phyloP scores from a whole-genome alignment of 371 early-diverging fungal species.

The Batkoa obscura region DNA sequence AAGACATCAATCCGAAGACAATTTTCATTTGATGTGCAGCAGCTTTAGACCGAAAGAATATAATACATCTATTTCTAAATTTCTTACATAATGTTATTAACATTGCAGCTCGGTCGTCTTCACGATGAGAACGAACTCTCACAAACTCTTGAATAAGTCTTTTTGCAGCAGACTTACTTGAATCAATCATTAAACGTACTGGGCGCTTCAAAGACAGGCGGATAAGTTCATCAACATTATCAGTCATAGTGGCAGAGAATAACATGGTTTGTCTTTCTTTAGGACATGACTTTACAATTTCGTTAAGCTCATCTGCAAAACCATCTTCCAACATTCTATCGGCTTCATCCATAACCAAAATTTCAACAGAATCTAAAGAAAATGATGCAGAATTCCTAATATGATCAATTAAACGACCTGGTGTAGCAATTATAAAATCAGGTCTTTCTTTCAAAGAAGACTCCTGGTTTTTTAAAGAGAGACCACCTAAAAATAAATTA shows the following conservation, averaged over 20 bases:
- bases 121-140: constrained; percentile 70
- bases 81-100: constrained; percentile 67
- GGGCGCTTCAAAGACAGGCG: constrained; percentile 82
- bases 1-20: constrained; percentile 74
- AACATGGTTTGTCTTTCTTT: constrained; percentile 91
- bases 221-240: constrained; percentile 89
- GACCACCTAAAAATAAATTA: constrained; percentile 49
- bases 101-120: constrained; percentile 70
- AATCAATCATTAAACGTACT: constrained; percentile 77
- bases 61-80: constrained; percentile 53
- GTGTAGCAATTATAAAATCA: constrained; percentile 98
- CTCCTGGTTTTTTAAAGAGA: constrained; percentile 80
- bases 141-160: constrained; percentile 88
- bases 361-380: constrained; percentile 77
- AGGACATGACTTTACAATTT: constrained; percentile 86
- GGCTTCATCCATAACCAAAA: constrained; percentile 99
- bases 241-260: constrained; percentile 99
- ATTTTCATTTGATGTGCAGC: constrained; percentile 95
- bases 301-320: constrained; percentile 91
- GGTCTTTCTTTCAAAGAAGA: constrained; percentile 75
- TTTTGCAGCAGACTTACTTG: constrained; percentile 49
- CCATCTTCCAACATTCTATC: constrained; percentile 99
- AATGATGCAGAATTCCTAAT: constrained; percentile 82
- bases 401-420: constrained; percentile 99
- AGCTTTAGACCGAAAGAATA: constrained; percentile 86